A percentile compares a stretch with the other conserved stretches of the same genome.
These are phyloP conservation scores for Wakefieldia striispora DNA, from an alignment of 768 basidiomycete genomes.

Conservation along the genomic window DNA sequence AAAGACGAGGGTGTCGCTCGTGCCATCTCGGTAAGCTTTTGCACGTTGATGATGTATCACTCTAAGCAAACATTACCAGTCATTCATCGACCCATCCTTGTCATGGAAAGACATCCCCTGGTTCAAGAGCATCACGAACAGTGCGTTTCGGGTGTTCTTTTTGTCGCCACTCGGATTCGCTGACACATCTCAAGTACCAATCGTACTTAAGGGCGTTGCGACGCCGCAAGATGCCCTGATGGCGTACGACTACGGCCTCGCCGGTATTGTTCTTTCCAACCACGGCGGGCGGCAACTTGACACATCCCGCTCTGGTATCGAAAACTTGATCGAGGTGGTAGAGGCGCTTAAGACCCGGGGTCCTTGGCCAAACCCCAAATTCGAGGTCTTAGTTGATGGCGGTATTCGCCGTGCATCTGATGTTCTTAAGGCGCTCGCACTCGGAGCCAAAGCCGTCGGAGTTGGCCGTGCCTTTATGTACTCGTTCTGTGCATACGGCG, in stretches of 20 bases:
- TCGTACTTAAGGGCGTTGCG: conserved; percentile 83
- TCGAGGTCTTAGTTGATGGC: conserved; percentile 90
- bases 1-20: conserved; percentile 78
- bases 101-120: conserved; percentile 64
- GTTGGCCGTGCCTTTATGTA: conserved; percentile 83
- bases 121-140: conserved; percentile 75
- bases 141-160: conserved; percentile 30
- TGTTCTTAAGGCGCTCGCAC: conserved; percentile 77
- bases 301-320: conserved; percentile 79
- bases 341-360: conserved; percentile 60
- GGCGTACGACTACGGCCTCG: conserved; percentile 70
- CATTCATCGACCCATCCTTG: conserved; percentile 89
- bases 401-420: conserved; percentile 88
- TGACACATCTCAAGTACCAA: conserved; percentile 56
- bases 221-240: conserved; percentile 79
- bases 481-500: conserved; percentile 82
- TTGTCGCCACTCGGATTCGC: neutral
- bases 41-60: conserved; percentile 23
- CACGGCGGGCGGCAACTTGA: conserved; percentile 77
- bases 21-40: conserved; percentile 71
- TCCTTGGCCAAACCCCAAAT: conserved; percentile 73
- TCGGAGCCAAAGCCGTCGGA: conserved; percentile 80
- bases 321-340: conserved; percentile 80
- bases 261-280: conserved; percentile 76
- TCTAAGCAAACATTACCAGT: conserved; percentile 40